A percentile compares a stretch with the other conserved stretches of the same genome.
Evolutionary conservation across 2,329 filamentous ascomycete genomes (phyloP).

Genomic region (Huntiella savannae): DNA sequence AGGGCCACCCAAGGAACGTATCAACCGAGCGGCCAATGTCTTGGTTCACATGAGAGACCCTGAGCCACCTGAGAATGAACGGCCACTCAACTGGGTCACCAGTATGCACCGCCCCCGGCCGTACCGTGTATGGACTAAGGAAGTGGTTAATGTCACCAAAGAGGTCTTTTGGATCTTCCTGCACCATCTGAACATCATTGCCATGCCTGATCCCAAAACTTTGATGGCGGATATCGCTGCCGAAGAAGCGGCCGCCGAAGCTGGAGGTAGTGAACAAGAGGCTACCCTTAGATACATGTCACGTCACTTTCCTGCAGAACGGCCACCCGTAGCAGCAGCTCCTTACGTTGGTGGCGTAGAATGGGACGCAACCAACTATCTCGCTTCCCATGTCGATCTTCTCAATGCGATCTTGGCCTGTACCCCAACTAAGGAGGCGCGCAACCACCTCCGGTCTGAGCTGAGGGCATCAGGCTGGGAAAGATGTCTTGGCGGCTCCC

Average conservation of each 20-base stretch:
- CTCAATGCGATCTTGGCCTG: slow-evolving; percentile 80
- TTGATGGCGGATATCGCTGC: slow-evolving; percentile 13
- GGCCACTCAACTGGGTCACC: slow-evolving; percentile 67
- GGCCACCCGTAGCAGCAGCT: slow-evolving; percentile 78
- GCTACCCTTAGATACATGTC: slow-evolving; percentile 33
- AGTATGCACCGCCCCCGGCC: slow-evolving; percentile 76
- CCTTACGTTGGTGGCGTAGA: slow-evolving; percentile 95
- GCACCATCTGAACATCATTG: slow-evolving; percentile 76
- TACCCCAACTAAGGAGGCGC: slow-evolving; percentile 46
- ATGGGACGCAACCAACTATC: slow-evolving; percentile 95
- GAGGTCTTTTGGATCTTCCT: slow-evolving; percentile 99
- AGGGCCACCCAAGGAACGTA: slow-evolving; percentile 39
- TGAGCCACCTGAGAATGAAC: slow-evolving; percentile 51
- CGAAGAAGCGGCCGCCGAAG: slow-evolving; percentile 21
- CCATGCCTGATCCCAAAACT: slow-evolving; percentile 29
- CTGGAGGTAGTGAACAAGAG: slow-evolving; percentile 19
- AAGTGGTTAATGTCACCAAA: slow-evolving; percentile 81
- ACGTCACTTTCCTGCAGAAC: slow-evolving; percentile 63
- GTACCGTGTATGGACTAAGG: slow-evolving; percentile 87
- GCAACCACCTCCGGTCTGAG: slow-evolving; percentile 61
- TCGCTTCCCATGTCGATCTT: slow-evolving; percentile 81
- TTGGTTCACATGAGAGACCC: slow-evolving; percentile 67
- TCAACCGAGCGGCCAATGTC: slow-evolving; percentile 51
- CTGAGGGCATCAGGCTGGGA: slow-evolving; percentile 77
- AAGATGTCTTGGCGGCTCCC: slow-evolving; percentile 63